Base-by-base conservation (phyloP, 1,284 basidiomycete genomes). In the Trichosporon sp. region DNA sequence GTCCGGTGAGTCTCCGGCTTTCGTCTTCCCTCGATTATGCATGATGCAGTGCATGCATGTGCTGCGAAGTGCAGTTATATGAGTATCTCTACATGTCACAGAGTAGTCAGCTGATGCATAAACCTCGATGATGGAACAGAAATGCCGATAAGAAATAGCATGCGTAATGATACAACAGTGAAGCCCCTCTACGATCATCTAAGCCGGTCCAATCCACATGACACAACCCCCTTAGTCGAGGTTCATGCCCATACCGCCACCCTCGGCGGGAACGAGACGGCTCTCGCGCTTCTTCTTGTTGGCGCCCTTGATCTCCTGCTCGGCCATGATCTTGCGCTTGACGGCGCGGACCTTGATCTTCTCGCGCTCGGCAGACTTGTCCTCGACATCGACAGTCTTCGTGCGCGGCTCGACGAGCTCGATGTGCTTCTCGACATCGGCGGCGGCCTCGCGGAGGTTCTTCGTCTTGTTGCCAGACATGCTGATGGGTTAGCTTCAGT, bases 341-440 rank as follows among this genome's bases (percentile, higher is more conserved):
- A 87, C 89, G 64, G 85, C 82, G n/a, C 85, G 75, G 9, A 91
- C 86, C 78, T 86, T 89, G 84, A 95, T 89, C 82, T 89, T 93
- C 80, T 91, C 87, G 74, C 86, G 83, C 64, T 86, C 81, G 64
- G 77, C 74, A 58, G 68, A 73, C 60, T 77, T 75, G 59, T 75
- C 74, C 44, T 71, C 56, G 34, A 71, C 64, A 10, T 68, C 74
- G 40, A 81, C 71, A 10, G 82, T 74, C 21, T 83, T 82, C 65
- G 83, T 76, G 34, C 77, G 73, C 37, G 91, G 91, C 78, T 91
- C 84, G 71, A 91, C 85, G 44, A 94, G 84, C 74, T 86, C 88
- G 82, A 88, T 81, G 69, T 81, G 77, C 34, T 74, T 67, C 34
- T 86, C 84, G 32, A 86, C 82, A 19, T 85, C 63, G 71, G 86